A percentile compares a stretch with the other conserved stretches of the same genome.
Conservation (phyloP, 352 stramenopile genomes). For the Blastocystis sp. region DNA sequence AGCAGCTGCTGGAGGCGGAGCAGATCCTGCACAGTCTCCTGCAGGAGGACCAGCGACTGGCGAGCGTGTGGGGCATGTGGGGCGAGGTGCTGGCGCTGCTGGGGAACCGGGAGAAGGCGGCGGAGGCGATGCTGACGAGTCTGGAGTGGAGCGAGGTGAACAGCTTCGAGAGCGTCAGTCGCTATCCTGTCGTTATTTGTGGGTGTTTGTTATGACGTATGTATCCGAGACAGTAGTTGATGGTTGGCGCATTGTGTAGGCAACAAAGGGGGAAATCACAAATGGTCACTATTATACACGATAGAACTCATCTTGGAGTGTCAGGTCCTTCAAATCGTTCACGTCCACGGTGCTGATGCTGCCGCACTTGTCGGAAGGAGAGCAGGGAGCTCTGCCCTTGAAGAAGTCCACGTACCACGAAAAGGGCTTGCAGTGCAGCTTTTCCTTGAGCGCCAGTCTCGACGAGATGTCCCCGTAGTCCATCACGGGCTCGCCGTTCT, state of each 20-base stretch:
- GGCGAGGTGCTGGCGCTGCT: constrained; percentile 1
- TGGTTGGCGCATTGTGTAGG: too few species aligned
- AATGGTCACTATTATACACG: too few species aligned
- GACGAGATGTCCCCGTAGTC: constrained; percentile 52
- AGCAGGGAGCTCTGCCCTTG: background rate
- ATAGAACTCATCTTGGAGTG: constrained; percentile 36
- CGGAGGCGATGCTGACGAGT: constrained; percentile 3
- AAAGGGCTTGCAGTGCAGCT: constrained; percentile 43
- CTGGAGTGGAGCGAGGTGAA: constrained; percentile 33
- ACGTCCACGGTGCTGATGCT: constrained; percentile 30
- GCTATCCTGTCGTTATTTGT: constrained; percentile 42
- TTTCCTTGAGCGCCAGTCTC: background rate
- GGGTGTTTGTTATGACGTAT: constrained; percentile 20
- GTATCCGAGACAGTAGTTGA: too few species aligned
- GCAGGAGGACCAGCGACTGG: constrained; percentile 17
- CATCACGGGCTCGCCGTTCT: constrained; percentile 44
- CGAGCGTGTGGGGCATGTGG: constrained; percentile 12
- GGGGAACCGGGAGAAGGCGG: constrained; percentile 27
- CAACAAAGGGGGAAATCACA: too few species aligned
- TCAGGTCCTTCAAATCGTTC: constrained; percentile 24
- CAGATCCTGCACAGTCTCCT: background rate
- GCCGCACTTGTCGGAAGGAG: background rate
- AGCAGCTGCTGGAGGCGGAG: background rate
- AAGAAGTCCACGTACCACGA: constrained; percentile 2
- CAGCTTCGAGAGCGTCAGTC: constrained; percentile 25